phyloP scores from a whole-genome alignment of 768 basidiomycete genomes.

The Dacryopinax spathularia region DNA sequence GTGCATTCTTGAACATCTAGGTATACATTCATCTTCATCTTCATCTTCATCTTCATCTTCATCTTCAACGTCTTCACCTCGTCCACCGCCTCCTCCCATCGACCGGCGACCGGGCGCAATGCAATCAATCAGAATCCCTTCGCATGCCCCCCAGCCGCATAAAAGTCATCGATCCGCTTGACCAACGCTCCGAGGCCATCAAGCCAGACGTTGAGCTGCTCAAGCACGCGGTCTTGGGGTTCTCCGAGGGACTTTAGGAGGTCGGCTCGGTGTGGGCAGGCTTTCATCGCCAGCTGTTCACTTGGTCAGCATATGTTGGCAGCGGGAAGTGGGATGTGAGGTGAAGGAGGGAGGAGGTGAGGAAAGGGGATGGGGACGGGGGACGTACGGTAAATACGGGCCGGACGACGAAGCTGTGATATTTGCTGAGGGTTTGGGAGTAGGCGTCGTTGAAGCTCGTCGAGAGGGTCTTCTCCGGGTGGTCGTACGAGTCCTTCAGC shows the following conservation, averaged over 20 bases:
- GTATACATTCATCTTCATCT: no score
- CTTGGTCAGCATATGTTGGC: not conserved
- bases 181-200: constrained; percentile 38
- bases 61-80: no score
- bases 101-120: no score
- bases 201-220: constrained; percentile 40
- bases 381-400: constrained; percentile 40
- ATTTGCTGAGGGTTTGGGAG: constrained; percentile 63
- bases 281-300: constrained; percentile 47
- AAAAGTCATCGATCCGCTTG: constrained; percentile 34
- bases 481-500: constrained; percentile 58
- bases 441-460: constrained; percentile 70
- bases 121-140: constrained; percentile 31
- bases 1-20: no score
- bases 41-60: no score
- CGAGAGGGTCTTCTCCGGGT: constrained; percentile 46
- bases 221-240: constrained; percentile 33
- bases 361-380: not conserved
- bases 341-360: not conserved
- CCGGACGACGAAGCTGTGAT: constrained; percentile 63
- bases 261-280: constrained; percentile 45
- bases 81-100: no score
- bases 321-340: not conserved
- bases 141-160: constrained; percentile 28
- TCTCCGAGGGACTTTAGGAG: constrained; percentile 45